Base-by-base conservation (phyloP, 169 alveolate species). In the Blepharisma undulans region DNA sequence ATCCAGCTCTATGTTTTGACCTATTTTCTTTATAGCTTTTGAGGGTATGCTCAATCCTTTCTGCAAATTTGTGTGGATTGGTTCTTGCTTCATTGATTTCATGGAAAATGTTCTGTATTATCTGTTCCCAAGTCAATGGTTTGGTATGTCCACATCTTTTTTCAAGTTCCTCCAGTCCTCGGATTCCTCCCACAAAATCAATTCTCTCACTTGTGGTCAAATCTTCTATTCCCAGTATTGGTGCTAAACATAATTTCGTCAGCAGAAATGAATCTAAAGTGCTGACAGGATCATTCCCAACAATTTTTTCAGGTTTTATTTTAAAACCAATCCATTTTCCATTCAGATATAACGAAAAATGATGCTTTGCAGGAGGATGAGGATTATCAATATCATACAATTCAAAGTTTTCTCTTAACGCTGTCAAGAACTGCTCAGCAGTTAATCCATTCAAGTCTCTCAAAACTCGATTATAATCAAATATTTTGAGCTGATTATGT, bases 141-240 rank as follows among this genome's bases (percentile, higher is more conserved):
- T 48, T 48, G 66, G 66, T 48, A 48, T 48, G n/a, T n/a, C n/a
- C n/a, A 87, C 85, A 82, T 7, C 89, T 21, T 60, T n/a, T 59
- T 82, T 82, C 91, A 5, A 94, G 81, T 22, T 91, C 95, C 1
- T 91, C 90, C 29, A 91, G 80, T 21, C 97, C 97, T 87, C 94
- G 71, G 12, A 84, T 85, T 60, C 97, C 97, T 30, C 97, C 97
- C 7, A 94, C 94, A 59, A 94, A 94, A 84, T 94, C 97, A 87
- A 94, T 92, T 86, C 92, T 92, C 27, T 92, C 84, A 86, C 92
- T 92, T 3, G 90, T 74, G 32, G 94, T 89, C 6, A 91, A 71
- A 66, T 94, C 94, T 36, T 87, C 80, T 30, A 94, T 94, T 4
- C 93, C 95, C 22, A 94, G 27, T n/a, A 92, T 90, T 27, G 92